Base-by-base conservation (phyloP, 2,329 filamentous ascomycete genomes). In the Xylaria sp. region DNA sequence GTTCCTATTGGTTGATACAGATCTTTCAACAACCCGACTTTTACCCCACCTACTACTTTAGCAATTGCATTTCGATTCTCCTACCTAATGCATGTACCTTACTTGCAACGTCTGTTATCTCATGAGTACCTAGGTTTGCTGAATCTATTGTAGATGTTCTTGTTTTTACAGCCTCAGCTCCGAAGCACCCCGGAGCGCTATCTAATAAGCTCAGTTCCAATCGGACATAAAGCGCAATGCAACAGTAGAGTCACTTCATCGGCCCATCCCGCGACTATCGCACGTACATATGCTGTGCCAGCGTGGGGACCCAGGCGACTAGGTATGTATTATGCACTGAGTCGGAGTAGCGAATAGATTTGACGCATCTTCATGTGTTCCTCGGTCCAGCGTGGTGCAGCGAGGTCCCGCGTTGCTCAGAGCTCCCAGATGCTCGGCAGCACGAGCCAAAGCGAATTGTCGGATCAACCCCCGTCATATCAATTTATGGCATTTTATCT, bases 181-280 rank as follows among this genome's bases (percentile, higher is more conserved):
- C 17, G 26, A 7, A 38, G 9, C 42, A 13, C 28, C 57, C 46
- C 26, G 26, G 26, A 48, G 26, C 17, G 4, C 28, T 48, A 33
- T 28, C 48, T 51, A 26, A 48, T 11, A 13, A 13, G 11, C 28
- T 28, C 2, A 28, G 36, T 44, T n/a, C 13, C 17, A 54, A 53
- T 13, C 6, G 26, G 26, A 62, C 49, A 40, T 6, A 23, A 36
- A 44, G 38, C n/a, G 38, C 46, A 46, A 59, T 54, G 54, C 46
- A 46, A 54, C 11, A 40, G 26, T 26, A 65, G 63, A 59, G 46
- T 28, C 53, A 44, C 44, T 53, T 49, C 46, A 59, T 65, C 56
- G 56, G 59, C 59, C 42, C 40, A 49, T 59, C 63, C 54, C 63
- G 54, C 23, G 11, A 40, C 26, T n/a, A 15, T 28, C 13, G 11